These are phyloP conservation scores for Lignosus rhinocerotis DNA, from an alignment of 1,284 basidiomycete species.

Conservation along the genomic window DNA sequence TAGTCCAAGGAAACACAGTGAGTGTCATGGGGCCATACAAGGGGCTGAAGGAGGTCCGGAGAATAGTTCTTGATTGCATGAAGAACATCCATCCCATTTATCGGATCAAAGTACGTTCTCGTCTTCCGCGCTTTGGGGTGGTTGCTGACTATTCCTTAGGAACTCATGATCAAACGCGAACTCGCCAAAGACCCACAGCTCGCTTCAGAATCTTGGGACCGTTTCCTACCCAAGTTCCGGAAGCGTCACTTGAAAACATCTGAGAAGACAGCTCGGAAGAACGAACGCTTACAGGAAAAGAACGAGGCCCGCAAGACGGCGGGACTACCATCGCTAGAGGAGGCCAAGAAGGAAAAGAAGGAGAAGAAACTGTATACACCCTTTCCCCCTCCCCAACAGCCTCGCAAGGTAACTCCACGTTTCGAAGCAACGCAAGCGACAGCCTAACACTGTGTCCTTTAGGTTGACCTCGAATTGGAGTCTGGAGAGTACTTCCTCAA, in stretches of 20 bases:
- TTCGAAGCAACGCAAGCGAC: constrained; percentile 11
- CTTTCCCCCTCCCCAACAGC: constrained; percentile 94
- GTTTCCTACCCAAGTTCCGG: constrained; percentile 96
- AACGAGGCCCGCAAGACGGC: constrained; percentile 62
- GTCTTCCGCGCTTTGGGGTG: not conserved
- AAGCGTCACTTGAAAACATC: constrained; percentile 90
- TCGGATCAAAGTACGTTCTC: constrained; percentile 82
- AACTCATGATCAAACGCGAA: constrained; percentile 98
- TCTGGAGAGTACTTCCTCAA: constrained; percentile 99
- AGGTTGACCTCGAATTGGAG: constrained; percentile 93
- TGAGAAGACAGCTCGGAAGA: constrained; percentile 88
- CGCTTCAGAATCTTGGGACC: constrained; percentile 93
- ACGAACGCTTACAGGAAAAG: constrained; percentile 61
- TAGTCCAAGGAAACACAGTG: constrained; percentile 98
- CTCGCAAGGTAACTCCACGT: constrained; percentile 69
- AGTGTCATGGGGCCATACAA: constrained; percentile 97
- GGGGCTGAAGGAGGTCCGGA: constrained; percentile 91
- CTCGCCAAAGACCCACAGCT: constrained; percentile 98
- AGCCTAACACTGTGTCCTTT: not conserved
- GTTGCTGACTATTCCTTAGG: constrained; percentile 47
- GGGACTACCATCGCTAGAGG: constrained; percentile 47
- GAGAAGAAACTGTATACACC: constrained; percentile 98
- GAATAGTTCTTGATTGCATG: constrained; percentile 98
- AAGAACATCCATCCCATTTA: constrained; percentile 99
- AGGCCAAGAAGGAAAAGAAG: constrained; percentile 46